Conservation (phyloP, 306 rosid species). For the Pueraria montana region DNA sequence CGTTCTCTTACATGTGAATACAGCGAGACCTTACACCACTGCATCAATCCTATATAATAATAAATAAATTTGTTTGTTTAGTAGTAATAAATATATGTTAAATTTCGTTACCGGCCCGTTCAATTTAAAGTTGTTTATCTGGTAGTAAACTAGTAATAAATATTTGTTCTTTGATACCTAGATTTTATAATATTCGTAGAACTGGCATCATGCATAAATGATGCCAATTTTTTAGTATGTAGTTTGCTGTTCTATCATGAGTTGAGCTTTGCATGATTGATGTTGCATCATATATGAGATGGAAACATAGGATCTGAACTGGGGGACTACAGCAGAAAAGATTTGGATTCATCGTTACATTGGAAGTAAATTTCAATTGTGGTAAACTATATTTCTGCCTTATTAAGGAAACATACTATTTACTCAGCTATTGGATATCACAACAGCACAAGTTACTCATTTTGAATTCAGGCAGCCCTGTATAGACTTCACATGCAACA, state of each 20-base stretch:
- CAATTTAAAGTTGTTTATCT: too few species aligned
- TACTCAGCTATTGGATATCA: not conserved
- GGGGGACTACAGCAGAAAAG: not conserved
- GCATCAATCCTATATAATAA: too few species aligned
- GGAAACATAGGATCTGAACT: slow-evolving; percentile 35
- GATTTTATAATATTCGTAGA: too few species aligned
- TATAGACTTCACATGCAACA: not conserved
- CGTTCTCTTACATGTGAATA: too few species aligned
- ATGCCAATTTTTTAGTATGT: slow-evolving; percentile 13
- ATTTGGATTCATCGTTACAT: slow-evolving; percentile 21
- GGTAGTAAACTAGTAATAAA: too few species aligned
- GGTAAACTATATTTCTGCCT: not conserved
- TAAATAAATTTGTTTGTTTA: too few species aligned
- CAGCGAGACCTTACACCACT: too few species aligned
- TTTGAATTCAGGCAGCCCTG: slow-evolving; percentile 26
- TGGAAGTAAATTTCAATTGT: not conserved
- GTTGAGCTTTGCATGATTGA: slow-evolving; percentile 4
- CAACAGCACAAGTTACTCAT: not conserved
- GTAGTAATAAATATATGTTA: too few species aligned
- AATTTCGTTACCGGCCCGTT: too few species aligned
- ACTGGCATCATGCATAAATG: too few species aligned
- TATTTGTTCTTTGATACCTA: too few species aligned
- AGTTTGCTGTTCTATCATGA: slow-evolving; percentile 16
- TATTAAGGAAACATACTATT: not conserved
- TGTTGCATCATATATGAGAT: slow-evolving; percentile 30